A percentile compares a stretch with the other conserved stretches of the same genome.
These are phyloP conservation scores for Colletotrichum godetiae DNA, from an alignment of 2,329 filamentous ascomycete genomes.

Conservation along the genomic window DNA sequence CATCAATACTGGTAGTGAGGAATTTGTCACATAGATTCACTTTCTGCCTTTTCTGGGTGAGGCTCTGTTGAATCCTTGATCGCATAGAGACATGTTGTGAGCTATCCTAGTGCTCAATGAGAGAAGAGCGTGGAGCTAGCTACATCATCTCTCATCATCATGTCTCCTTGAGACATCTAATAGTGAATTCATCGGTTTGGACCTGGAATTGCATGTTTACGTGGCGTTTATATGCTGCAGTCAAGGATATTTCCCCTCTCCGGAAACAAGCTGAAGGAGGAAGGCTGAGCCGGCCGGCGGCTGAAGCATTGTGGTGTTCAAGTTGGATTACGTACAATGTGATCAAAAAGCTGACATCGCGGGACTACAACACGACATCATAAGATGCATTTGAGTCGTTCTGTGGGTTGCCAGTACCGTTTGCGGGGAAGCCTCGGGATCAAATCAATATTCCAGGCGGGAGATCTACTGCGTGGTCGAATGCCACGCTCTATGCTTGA, in stretches of 20 bases:
- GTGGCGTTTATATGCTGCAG: too few relatives aligned
- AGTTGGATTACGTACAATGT: not conserved
- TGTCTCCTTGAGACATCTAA: not conserved
- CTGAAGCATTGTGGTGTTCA: not conserved
- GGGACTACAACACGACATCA: not conserved
- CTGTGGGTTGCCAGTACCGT: constrained; percentile 1
- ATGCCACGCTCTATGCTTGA: not conserved
- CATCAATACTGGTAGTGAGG: not conserved
- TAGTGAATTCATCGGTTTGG: not conserved
- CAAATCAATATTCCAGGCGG: not conserved
- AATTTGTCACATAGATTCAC: too few relatives aligned
- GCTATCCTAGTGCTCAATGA: too few relatives aligned
- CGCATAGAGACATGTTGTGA: too few relatives aligned
- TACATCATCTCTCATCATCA: too few relatives aligned
- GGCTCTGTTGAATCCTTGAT: too few relatives aligned
- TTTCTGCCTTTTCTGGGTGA: too few relatives aligned
- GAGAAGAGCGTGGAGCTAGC: too few relatives aligned
- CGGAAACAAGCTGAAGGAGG: not conserved
- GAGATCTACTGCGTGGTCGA: not conserved
- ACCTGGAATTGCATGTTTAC: not conserved
- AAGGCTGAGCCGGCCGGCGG: too few relatives aligned
- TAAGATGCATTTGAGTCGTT: not conserved
- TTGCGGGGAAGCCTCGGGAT: constrained; percentile 20
- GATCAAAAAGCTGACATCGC: not conserved
- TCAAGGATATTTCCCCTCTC: not conserved